Conservation (phyloP, 805 yeast genomes). For the Candida mattraensis region DNA sequence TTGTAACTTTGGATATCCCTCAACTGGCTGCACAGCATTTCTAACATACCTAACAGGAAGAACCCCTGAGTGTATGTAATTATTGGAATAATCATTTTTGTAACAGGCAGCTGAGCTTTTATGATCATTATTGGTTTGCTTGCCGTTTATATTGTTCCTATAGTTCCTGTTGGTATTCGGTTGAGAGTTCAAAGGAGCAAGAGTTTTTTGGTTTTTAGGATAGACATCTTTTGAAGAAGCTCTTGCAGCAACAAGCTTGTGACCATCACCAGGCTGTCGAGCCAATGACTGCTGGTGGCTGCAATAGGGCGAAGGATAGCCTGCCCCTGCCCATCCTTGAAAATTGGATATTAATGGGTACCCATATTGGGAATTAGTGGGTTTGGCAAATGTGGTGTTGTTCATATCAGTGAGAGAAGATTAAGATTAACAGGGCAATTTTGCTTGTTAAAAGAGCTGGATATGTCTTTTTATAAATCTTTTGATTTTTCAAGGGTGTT, state of each 20-base stretch:
- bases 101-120: conserved; percentile 21
- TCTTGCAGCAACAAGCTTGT: conserved; percentile 23
- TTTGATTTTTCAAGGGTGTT: too few species aligned
- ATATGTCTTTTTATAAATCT: too few species aligned
- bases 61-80: conserved; percentile 61
- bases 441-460: too few species aligned
- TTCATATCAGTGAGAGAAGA: conserved; percentile 8
- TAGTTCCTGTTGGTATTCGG: conserved; percentile 8
- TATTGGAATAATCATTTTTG: conserved; percentile 74
- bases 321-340: conserved; percentile 13
- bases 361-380: conserved; percentile 3
- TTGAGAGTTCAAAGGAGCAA: conserved; percentile 13
- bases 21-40: conserved; percentile 64
- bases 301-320: conserved; percentile 3
- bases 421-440: background rate
- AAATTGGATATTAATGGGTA: conserved; percentile 7
- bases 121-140: conserved; percentile 11
- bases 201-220: conserved; percentile 10
- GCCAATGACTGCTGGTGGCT: conserved; percentile 8
- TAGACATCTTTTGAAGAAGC: conserved; percentile 20
- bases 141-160: conserved; percentile 10
- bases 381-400: conserved; percentile 13
- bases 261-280: conserved; percentile 25
- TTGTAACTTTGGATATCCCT: conserved; percentile 85
- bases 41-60: conserved; percentile 65